A percentile compares a stretch with the other conserved stretches of the same genome.
These are phyloP conservation scores for Entonaema liquescens DNA, from an alignment of 495 filamentous ascomycete species.

Conservation along the genomic window DNA sequence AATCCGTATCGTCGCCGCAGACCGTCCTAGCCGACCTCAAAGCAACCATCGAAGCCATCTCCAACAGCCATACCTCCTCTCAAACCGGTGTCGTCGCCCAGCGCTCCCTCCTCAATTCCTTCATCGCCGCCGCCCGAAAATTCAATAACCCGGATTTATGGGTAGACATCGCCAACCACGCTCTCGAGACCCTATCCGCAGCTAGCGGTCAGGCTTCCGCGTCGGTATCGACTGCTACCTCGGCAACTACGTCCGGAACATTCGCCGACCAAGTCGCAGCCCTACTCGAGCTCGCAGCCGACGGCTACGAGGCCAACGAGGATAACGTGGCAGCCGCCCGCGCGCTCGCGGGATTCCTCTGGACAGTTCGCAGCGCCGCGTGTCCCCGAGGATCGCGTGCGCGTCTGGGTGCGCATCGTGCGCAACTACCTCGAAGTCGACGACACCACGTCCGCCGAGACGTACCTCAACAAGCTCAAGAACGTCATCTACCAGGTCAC, in stretches of 20 bases:
- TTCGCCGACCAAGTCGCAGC: conserved; percentile 88
- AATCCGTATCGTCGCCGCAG: conserved; percentile 61
- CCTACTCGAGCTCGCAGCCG: conserved; percentile 81
- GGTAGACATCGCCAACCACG: conserved; percentile 74
- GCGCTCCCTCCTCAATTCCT: conserved; percentile 72
- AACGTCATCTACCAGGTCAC: conserved; percentile 81
- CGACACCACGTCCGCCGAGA: conserved; percentile 84
- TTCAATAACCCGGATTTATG: conserved; percentile 66
- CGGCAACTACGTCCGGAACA: conserved; percentile 53
- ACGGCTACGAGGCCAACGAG: conserved; percentile 82
- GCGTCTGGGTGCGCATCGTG: conserved; percentile 92
- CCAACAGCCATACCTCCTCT: conserved; percentile 58
- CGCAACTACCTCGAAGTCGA: conserved; percentile 94
- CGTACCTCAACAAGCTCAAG: conserved; percentile 91
- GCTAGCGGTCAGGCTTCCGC: conserved; percentile 52
- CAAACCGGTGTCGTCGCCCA: conserved; percentile 76
- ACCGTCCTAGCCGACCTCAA: conserved; percentile 71
- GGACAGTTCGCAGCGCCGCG: conserved; percentile 83
- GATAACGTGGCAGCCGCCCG: conserved; percentile 82
- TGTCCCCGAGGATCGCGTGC: conserved; percentile 81
- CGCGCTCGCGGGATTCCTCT: conserved; percentile 84
- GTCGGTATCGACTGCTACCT: conserved; percentile 39
- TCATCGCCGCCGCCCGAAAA: conserved; percentile 67
- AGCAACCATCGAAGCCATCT: conserved; percentile 72
- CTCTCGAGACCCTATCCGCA: conserved; percentile 68